Base-by-base conservation (phyloP, 1,139 yeast genomes). In the Debaryomyces robertsiae region DNA sequence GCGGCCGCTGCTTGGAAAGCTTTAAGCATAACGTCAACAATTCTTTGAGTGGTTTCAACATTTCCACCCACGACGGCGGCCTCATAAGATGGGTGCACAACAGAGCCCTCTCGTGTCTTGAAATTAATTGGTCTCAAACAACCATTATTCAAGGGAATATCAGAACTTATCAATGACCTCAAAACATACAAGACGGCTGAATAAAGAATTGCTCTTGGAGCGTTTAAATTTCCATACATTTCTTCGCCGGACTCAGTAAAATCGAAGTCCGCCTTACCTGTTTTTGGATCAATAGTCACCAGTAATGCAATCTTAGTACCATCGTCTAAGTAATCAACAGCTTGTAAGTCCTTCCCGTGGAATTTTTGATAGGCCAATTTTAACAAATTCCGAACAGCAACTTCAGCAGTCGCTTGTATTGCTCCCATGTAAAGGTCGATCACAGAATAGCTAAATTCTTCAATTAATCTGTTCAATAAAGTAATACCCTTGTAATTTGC, bases 1-100 rank as follows among this genome's bases (percentile, higher is more conserved):
- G 74, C 77, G 10, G 78, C 95, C 56, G 86, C 84, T 4, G 87
- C 86, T 46, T 77, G 73, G 56, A 87, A 86, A 0, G 95, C 89
- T 51, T 79, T 80, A 53, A 88, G 69, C 44, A 87, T 75, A 3
- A 84, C 90, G 60, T 87, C 95, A 2, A 89, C 85, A 31, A 88
- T 81, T 46, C 95, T 72, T 61, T 88, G 95, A 1, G 93, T 81
- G 0, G 95, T 87, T 60, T 84, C 84, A n/a, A 86, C 94, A 57
- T 87, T 88, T 6, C 95, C 95, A 22, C 95, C 96, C 7, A 86
- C 94, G 3, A 85, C 90, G 1, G 95, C 96, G 13, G 93, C 93
- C 36, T 84, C 88, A 30, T 71, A 73, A 2, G 83, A 73, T 2
- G 95, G 95, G 34, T 82, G 72, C 18, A 88, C 73, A 5, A 88